Evolutionary conservation across 148 eudicot species (phyloP), one percentile per base, ranked within the genome.

Genomic region (Amaranthus hypochondriacus): DNA sequence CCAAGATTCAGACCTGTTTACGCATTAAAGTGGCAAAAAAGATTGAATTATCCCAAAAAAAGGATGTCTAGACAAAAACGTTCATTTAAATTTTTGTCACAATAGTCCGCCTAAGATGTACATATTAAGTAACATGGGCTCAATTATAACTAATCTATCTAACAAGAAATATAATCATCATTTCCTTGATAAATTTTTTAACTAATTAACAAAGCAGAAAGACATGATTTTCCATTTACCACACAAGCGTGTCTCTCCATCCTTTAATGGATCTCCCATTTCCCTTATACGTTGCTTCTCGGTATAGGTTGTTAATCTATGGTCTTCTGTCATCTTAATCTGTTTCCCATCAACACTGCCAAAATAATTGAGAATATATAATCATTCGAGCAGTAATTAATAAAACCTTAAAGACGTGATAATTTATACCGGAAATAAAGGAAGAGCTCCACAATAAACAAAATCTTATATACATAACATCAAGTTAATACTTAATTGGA

Each of bases 251-350:
- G 96, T 90, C 68, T 95, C 99, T 82, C 97, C 99, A 51, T 95
- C 99, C 83, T 84, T 92, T 50, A 95, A 73, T 14, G 96, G 97
- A 48, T 79, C 82, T 76, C 99, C 99, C 56, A 80, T 72, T 82
- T 89, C 87, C 79, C 86, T 86, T 46, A 95, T 85, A 48, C 99
- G 93, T 62, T 86, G 87, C 77, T 91, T 90, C 80, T 92, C 99
- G 21, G 92, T 85, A 74, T 67, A 53, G 76, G 96, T 95, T 56
- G 87, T 81, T 80, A 95, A 81, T 79, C 97, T 85, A 79, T 95
- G 99, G 84, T 95, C 99, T 84, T 92, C 99, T 21, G 96, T 83
- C 96, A 95, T 86, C 82, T 90, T 90, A 70, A 86, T 79, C 80
- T 82, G 97, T 73, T 84, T 87, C 58, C 90, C 97, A 50, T 84